phyloP scores from a whole-genome alignment of 805 yeast species.

The Saturnispora silvae region DNA sequence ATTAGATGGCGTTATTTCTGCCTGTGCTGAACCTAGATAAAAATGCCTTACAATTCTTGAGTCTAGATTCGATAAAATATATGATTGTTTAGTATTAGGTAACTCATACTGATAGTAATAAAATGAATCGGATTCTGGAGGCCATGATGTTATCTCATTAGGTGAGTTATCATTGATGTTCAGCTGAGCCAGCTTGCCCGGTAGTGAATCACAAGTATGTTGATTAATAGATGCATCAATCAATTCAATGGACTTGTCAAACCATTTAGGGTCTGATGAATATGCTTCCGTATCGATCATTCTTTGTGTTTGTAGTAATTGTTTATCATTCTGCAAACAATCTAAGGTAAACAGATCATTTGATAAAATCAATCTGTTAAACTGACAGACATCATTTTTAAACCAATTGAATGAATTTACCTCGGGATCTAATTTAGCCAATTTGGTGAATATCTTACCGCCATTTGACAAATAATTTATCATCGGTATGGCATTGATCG shows the following conservation, averaged over 20 bases:
- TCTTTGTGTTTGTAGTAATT: slow-evolving; percentile 37
- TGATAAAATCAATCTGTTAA: slow-evolving; percentile 63
- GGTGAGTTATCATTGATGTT: not conserved
- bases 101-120: slow-evolving; percentile 67
- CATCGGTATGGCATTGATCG: slow-evolving; percentile 25
- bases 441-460: slow-evolving; percentile 49
- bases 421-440: slow-evolving; percentile 5
- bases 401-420: slow-evolving; percentile 28
- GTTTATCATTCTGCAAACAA: slow-evolving; percentile 52
- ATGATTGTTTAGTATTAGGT: slow-evolving; percentile 47
- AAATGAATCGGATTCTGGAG: slow-evolving; percentile 34
- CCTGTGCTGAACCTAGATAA: slow-evolving; percentile 3
- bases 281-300: slow-evolving; percentile 51
- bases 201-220: too few species aligned
- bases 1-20: slow-evolving; percentile 16
- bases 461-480: slow-evolving; percentile 15
- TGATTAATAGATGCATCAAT: slow-evolving; percentile 35
- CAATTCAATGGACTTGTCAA: slow-evolving; percentile 42
- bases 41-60: slow-evolving; percentile 37
- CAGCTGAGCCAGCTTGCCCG: not conserved
- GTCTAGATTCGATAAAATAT: slow-evolving; percentile 70
- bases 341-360: slow-evolving; percentile 40
- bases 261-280: slow-evolving; percentile 47
- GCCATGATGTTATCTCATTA: slow-evolving; percentile 18
- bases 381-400: slow-evolving; percentile 68